Percentiles rank a stretch among this genome's conserved stretches.
Evolutionary conservation across 2,329 filamentous ascomycete species (phyloP).

Genomic region (Hymenoscyphus fructigenus): DNA sequence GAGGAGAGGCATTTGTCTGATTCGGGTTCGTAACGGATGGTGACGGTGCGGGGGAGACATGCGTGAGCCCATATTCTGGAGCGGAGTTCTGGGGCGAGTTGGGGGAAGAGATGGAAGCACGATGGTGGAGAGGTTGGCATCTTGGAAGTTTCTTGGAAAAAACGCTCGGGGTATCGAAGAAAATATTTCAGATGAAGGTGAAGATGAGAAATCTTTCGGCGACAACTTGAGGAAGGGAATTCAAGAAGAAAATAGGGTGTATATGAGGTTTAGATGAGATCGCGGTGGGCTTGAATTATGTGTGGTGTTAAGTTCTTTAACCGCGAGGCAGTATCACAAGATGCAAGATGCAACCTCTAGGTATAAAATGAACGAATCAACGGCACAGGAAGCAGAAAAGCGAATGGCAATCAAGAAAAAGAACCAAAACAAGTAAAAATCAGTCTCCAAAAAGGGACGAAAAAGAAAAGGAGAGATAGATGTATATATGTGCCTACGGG

Average conservation of each 20-base stretch:
- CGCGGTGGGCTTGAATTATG: neutral
- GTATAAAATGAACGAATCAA: neutral
- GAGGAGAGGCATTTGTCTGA: slow-evolving; percentile 40
- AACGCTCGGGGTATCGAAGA: neutral
- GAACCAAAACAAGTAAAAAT: neutral
- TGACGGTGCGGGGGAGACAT: slow-evolving; percentile 27
- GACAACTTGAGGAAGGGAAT: neutral
- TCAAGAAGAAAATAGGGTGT: neutral
- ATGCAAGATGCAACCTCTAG: neutral
- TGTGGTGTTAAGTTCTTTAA: neutral
- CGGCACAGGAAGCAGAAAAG: neutral
- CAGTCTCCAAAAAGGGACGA: neutral
- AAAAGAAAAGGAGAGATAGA: neutral
- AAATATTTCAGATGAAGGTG: neutral
- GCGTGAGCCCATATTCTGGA: slow-evolving; percentile 32
- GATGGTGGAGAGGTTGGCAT: slow-evolving; percentile 15
- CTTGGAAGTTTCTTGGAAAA: neutral
- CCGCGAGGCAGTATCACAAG: slow-evolving; percentile 1
- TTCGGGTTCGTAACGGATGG: slow-evolving; percentile 39
- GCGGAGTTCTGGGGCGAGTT: slow-evolving; percentile 33
- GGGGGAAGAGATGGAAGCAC: slow-evolving; percentile 30
- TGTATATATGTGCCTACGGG: slow-evolving; percentile 3
- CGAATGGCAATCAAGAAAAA: neutral
- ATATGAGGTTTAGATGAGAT: neutral
- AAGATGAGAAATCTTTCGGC: neutral